Conservation (phyloP, 1,284 basidiomycete genomes). For the Rhodotorula sp. region DNA sequence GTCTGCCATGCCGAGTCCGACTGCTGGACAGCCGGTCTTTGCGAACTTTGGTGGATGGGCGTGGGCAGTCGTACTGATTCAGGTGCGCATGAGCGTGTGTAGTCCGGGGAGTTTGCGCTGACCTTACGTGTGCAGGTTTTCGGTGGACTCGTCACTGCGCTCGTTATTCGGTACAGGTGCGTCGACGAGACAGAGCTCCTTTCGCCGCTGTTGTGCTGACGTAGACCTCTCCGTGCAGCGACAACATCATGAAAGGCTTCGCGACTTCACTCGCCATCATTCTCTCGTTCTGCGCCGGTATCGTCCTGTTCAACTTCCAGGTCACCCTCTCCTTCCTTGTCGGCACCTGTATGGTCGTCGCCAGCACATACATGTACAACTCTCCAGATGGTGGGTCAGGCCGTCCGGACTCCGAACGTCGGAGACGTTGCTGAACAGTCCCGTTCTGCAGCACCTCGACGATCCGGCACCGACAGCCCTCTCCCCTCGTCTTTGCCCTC, state of each 20-base stretch:
- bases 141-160: constrained; percentile 83
- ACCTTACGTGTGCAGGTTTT: constrained; percentile 47
- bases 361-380: constrained; percentile 88
- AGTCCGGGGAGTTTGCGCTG: no score
- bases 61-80: constrained; percentile 81
- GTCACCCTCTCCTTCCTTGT: constrained; percentile 80
- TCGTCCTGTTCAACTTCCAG: constrained; percentile 80
- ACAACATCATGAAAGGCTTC: constrained; percentile 87
- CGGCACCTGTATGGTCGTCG: constrained; percentile 76
- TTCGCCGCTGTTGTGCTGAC: not conserved
- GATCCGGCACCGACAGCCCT: not conserved
- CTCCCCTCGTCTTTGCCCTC: not conserved
- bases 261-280: constrained; percentile 90
- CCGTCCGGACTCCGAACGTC: no score
- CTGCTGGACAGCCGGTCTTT: constrained; percentile 55
- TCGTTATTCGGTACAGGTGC: constrained; percentile 58
- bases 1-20: not conserved
- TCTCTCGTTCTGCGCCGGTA: constrained; percentile 84
- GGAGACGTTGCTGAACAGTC: no score
- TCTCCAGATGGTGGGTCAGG: constrained; percentile 52
- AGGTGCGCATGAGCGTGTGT: constrained; percentile 61
- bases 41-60: constrained; percentile 83
- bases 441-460: no score
- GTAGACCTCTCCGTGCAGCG: constrained; percentile 45
- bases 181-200: constrained; percentile 30